These are phyloP conservation scores for Coniferiporia sulphurascens DNA, from an alignment of 1,284 basidiomycete species.

Conservation along the genomic window DNA sequence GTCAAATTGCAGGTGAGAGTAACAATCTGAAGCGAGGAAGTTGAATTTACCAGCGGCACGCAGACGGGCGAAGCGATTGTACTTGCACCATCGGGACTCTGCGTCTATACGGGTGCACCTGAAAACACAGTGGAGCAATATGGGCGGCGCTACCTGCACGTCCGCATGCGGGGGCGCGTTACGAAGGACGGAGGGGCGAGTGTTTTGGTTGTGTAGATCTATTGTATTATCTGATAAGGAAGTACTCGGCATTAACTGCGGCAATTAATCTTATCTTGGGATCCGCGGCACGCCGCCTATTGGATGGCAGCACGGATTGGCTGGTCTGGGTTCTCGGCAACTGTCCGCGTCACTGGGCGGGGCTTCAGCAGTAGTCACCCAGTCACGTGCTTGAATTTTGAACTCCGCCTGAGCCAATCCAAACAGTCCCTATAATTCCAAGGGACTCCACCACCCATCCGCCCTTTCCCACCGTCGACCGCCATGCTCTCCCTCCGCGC, in stretches of 20 bases:
- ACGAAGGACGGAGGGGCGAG: conserved; percentile 10
- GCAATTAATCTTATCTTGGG: not conserved
- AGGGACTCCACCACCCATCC: not conserved
- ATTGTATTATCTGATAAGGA: not conserved
- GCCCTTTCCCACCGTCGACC: conserved; percentile 20
- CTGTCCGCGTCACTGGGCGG: not conserved
- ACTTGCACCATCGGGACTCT: conserved; percentile 11
- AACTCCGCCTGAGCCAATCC: conserved; percentile 14
- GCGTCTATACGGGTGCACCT: not conserved
- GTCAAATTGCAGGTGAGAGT: conserved; percentile 53
- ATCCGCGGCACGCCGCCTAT: not conserved
- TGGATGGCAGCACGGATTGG: too few species aligned
- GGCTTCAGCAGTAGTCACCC: not conserved
- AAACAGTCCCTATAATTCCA: not conserved
- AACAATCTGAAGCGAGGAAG: too few species aligned
- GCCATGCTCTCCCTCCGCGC: conserved; percentile 64
- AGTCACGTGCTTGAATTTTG: not conserved
- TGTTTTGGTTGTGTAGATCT: not conserved
- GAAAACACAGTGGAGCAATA: not conserved
- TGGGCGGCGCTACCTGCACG: conserved; percentile 6
- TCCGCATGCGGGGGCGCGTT: not conserved
- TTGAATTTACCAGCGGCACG: too few species aligned
- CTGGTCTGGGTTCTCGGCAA: not conserved
- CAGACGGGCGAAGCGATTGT: conserved; percentile 13
- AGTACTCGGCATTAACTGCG: not conserved